These are phyloP conservation scores for Calonectria pteridis DNA, from an alignment of 2,329 filamentous ascomycete genomes.

Conservation along the genomic window DNA sequence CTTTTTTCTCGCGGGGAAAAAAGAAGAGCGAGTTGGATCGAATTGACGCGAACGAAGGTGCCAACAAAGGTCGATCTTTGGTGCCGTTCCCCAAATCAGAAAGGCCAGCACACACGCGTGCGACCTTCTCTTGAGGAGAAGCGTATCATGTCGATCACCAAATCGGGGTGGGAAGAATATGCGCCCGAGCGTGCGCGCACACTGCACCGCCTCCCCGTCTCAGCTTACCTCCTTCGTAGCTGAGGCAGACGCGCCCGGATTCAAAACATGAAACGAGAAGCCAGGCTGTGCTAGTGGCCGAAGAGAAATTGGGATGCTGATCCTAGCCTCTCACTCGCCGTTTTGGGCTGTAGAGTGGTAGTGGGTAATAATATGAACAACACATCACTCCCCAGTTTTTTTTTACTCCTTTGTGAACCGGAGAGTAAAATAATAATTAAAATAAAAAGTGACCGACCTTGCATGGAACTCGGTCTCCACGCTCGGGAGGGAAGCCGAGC, in stretches of 20 bases:
- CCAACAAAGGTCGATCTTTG: not conserved
- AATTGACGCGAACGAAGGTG: not conserved
- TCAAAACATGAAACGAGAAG: not conserved
- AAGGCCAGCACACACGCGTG: not conserved
- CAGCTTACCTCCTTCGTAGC: not conserved
- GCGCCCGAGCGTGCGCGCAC: slow-evolving; percentile 4
- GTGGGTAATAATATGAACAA: slow-evolving; percentile 2
- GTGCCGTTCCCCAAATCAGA: not conserved
- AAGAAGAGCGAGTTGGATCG: not conserved
- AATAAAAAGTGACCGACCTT: not conserved
- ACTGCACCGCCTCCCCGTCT: not conserved
- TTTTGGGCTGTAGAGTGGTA: not conserved
- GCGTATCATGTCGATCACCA: not conserved
- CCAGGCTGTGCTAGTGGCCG: not conserved
- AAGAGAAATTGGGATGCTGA: slow-evolving; percentile 3
- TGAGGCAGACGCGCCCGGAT: slow-evolving; percentile 1
- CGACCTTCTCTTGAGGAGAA: not conserved
- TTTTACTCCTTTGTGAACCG: not conserved
- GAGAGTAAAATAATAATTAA: not conserved
- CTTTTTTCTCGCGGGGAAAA: not conserved
- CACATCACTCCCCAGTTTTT: not conserved
- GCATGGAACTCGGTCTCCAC: not conserved
- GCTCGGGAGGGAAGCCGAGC: not conserved
- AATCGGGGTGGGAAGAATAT: slow-evolving; percentile 6
- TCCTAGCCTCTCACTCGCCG: not conserved